These are phyloP conservation scores for Cytospora chrysosperma DNA, from an alignment of 2,329 filamentous ascomycete species.

Conservation along the genomic window DNA sequence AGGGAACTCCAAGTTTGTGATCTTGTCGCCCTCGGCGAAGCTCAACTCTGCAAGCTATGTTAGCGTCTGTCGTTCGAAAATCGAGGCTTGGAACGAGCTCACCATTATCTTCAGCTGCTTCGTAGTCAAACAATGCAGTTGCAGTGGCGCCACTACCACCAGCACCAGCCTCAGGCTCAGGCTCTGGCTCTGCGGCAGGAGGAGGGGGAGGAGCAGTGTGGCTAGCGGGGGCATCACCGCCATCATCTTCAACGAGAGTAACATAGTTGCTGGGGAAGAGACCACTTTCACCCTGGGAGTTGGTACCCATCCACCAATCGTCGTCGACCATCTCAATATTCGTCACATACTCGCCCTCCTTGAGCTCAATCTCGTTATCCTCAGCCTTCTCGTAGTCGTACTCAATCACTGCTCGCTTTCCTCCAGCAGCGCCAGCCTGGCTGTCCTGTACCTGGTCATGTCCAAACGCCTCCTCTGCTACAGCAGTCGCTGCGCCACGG, in stretches of 20 bases:
- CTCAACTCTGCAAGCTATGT: constrained; percentile 58
- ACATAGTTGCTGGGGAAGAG: constrained; percentile 97
- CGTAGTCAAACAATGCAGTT: constrained; percentile 90
- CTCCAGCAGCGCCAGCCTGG: constrained; percentile 44
- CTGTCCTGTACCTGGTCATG: constrained; percentile 38
- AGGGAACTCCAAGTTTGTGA: constrained; percentile 86
- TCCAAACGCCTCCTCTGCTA: constrained; percentile 48
- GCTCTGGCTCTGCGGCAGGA: constrained; percentile 39
- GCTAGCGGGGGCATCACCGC: constrained; percentile 34
- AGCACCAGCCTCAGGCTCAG: constrained; percentile 39
- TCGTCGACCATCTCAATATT: constrained; percentile 97
- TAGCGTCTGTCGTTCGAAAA: constrained; percentile 21
- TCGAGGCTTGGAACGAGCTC: constrained; percentile 29
- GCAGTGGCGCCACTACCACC: constrained; percentile 60
- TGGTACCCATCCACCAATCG: constrained; percentile 98
- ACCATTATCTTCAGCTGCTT: constrained; percentile 93
- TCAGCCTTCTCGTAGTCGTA: constrained; percentile 98
- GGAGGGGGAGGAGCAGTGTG: constrained; percentile 31
- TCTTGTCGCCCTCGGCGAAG: constrained; percentile 85
- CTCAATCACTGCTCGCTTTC: constrained; percentile 74
- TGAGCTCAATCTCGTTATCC: constrained; percentile 91
- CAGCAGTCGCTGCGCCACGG: constrained; percentile 58
- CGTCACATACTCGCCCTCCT: constrained; percentile 82
- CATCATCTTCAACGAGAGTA: constrained; percentile 70
- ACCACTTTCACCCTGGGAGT: constrained; percentile 77